These are phyloP conservation scores for Zasmidium angulare DNA, from an alignment of 2,329 filamentous ascomycete genomes.

Conservation along the genomic window DNA sequence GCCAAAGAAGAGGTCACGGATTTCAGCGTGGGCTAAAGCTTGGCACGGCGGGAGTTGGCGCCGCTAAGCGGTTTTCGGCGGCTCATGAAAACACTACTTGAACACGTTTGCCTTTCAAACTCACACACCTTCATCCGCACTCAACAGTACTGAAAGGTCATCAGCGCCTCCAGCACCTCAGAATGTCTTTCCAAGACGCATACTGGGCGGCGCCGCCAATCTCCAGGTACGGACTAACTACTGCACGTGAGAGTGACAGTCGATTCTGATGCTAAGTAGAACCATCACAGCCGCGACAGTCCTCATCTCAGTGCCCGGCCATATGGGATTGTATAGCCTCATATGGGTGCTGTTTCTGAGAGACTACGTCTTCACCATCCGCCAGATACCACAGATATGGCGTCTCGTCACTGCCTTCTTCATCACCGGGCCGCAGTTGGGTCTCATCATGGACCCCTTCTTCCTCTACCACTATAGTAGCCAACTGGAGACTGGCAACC, in stretches of 20 bases:
- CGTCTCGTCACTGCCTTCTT: constrained; percentile 59
- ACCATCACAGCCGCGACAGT: constrained; percentile 67
- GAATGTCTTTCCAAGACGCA: constrained; percentile 26
- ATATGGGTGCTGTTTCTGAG: constrained; percentile 57
- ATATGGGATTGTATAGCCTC: constrained; percentile 56
- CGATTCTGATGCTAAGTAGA: constrained; percentile 58
- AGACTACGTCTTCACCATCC: constrained; percentile 47
- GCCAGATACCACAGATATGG: constrained; percentile 61
- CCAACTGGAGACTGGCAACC: constrained; percentile 68
- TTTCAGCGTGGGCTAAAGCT: neutral
- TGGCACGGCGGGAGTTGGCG: neutral
- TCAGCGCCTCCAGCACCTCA: constrained; percentile 1
- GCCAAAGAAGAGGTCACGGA: neutral
- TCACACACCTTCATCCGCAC: neutral
- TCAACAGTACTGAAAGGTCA: neutral
- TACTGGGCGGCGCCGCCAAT: constrained; percentile 64
- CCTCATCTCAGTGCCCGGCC: constrained; percentile 60
- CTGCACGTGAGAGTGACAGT: constrained; percentile 17
- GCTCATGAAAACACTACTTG: neutral
- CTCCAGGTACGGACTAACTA: constrained; percentile 54
- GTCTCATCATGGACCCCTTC: constrained; percentile 72
- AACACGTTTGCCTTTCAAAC: constrained; percentile 3
- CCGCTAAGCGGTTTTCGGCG: neutral
- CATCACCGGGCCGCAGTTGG: constrained; percentile 55
- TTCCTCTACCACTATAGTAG: constrained; percentile 77